Percentiles rank a stretch among this genome's conserved stretches.
Evolutionary conservation across 1,284 basidiomycete species (phyloP).

Genomic region (Coniophora puteana): DNA sequence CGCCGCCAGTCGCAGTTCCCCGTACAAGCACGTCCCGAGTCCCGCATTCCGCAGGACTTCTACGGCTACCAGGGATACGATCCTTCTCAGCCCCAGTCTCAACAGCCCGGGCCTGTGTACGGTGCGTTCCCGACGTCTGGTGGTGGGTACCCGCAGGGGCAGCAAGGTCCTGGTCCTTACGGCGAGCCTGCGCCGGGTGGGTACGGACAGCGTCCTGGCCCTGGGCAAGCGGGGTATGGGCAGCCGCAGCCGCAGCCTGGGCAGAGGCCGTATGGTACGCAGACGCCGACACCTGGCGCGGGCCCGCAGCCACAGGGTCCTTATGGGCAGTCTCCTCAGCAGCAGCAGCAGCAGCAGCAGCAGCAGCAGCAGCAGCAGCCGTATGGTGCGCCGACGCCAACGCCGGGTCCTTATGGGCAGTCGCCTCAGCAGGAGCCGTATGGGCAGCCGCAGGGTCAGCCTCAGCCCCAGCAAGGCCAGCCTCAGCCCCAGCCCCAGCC

Average conservation of each 20-base stretch:
- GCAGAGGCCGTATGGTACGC: constrained; percentile 25
- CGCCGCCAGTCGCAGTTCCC: constrained; percentile 14
- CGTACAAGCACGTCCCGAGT: constrained; percentile 16
- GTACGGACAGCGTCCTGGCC: constrained; percentile 30
- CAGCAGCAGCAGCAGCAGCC: constrained; percentile 14
- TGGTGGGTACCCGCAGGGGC: constrained; percentile 29
- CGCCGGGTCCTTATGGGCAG: too few relatives aligned
- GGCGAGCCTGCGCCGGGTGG: constrained; percentile 15
- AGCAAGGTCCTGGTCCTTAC: constrained; percentile 15
- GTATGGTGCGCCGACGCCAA: too few relatives aligned
- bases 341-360: constrained; percentile 14
- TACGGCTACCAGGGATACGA: constrained; percentile 43
- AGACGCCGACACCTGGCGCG: too few relatives aligned
- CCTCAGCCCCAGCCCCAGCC: constrained; percentile 17
- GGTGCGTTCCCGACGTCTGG: constrained; percentile 32
- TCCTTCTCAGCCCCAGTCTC: constrained; percentile 28
- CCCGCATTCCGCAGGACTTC: constrained; percentile 23
- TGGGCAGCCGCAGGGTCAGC: too few relatives aligned
- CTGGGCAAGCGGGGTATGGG: constrained; percentile 28
- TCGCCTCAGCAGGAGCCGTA: constrained; percentile 7
- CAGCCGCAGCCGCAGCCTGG: constrained; percentile 24
- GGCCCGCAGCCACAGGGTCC: constrained; percentile 8
- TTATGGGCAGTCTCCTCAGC: constrained; percentile 16
- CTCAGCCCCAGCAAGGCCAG: too few relatives aligned
- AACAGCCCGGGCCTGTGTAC: constrained; percentile 32